Conservation (phyloP, 768 basidiomycete genomes). For the Stropharia rugosoannulata region DNA sequence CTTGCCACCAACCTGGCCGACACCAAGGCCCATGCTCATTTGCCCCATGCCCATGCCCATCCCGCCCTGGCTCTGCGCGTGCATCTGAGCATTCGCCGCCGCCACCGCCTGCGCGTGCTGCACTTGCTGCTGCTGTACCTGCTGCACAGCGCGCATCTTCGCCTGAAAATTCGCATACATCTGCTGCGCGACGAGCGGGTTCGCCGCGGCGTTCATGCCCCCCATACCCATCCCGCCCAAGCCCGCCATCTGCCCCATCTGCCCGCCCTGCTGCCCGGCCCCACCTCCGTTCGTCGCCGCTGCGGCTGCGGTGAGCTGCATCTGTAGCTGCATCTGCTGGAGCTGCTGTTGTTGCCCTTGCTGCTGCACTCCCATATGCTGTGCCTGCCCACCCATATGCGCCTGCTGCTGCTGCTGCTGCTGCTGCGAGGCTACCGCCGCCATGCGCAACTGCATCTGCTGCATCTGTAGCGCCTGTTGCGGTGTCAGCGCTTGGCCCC, state of each 20-base stretch:
- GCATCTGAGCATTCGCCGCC: conserved; percentile 4
- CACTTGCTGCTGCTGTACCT: conserved; percentile 18
- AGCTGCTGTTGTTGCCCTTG: conserved; percentile 27
- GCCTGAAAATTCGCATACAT: neutral
- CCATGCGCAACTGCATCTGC: conserved; percentile 6
- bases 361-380: conserved; percentile 10
- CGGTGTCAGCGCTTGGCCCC: neutral
- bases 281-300: neutral
- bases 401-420: conserved; percentile 6
- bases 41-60: neutral
- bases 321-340: conserved; percentile 15
- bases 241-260: neutral
- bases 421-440: neutral
- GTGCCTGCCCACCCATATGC: conserved; percentile 12
- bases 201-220: neutral
- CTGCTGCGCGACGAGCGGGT: too few relatives aligned
- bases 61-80: neutral
- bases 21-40: too few relatives aligned
- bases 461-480: conserved; percentile 6
- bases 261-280: neutral
- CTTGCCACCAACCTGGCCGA: too few relatives aligned
- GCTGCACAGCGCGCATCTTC: neutral
- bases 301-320: neutral
- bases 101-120: conserved; percentile 7
- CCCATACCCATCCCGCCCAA: neutral